Conservation (phyloP, 2,329 filamentous ascomycete genomes). For the Exserohilum rostratum region DNA sequence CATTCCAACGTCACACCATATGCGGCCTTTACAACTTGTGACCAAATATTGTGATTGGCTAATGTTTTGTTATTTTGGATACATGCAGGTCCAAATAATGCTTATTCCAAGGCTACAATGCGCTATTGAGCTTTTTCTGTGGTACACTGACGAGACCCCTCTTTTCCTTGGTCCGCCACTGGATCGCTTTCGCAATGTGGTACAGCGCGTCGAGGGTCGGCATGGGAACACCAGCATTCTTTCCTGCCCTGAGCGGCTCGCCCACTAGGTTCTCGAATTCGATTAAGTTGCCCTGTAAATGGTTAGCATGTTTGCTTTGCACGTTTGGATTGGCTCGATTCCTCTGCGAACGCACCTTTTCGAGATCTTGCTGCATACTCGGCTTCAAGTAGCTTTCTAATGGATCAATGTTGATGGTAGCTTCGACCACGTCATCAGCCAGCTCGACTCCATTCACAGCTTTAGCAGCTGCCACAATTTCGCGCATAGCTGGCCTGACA, state of each 20-base stretch:
- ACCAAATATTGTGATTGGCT: too few species aligned
- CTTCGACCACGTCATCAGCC: slow-evolving; percentile 52
- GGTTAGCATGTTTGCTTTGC: background rate
- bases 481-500: slow-evolving; percentile 60
- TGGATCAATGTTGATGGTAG: slow-evolving; percentile 58
- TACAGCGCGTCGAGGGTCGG: slow-evolving; percentile 59
- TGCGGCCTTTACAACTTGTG: too few species aligned
- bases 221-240: slow-evolving; percentile 55
- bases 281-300: slow-evolving; percentile 57
- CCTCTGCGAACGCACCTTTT: slow-evolving; percentile 48
- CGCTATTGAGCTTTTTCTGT: background rate
- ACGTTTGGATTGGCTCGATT: background rate
- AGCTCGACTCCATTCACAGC: slow-evolving; percentile 52
- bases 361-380: slow-evolving; percentile 61
- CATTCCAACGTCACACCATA: background rate
- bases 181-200: slow-evolving; percentile 55
- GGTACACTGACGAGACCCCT: slow-evolving; percentile 49
- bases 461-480: slow-evolving; percentile 56
- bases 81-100: too few species aligned
- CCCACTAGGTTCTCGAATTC: slow-evolving; percentile 64
- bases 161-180: slow-evolving; percentile 56
- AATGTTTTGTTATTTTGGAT: too few species aligned
- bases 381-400: slow-evolving; percentile 57
- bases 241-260: slow-evolving; percentile 61
- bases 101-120: too few species aligned